These are phyloP conservation scores for Mycena kentingensis DNA, from an alignment of 768 basidiomycete species.

Conservation along the genomic window DNA sequence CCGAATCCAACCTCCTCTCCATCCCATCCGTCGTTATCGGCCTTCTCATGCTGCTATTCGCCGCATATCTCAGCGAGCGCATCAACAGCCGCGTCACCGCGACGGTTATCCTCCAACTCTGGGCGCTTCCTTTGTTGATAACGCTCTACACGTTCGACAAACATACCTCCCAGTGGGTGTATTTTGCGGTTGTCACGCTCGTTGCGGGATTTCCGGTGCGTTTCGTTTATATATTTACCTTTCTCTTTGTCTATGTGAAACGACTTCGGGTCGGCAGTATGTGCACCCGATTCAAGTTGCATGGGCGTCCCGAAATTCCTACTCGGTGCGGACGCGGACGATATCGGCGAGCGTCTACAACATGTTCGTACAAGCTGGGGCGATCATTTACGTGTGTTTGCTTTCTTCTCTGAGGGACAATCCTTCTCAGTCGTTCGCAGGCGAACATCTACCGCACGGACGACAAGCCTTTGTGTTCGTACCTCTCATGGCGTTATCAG, in stretches of 20 bases:
- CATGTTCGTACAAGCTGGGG: slow-evolving; percentile 63
- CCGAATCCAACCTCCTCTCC: slow-evolving; percentile 60
- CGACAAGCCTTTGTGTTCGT: slow-evolving; percentile 40
- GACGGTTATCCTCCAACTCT: slow-evolving; percentile 56
- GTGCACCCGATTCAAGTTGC: slow-evolving; percentile 53
- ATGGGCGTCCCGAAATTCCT: slow-evolving; percentile 63
- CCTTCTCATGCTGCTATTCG: slow-evolving; percentile 48
- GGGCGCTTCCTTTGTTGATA: slow-evolving; percentile 64
- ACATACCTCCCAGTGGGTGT: slow-evolving; percentile 56
- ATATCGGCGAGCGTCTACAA: slow-evolving; percentile 58
- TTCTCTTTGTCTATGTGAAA: slow-evolving; percentile 9
- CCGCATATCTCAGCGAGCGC: slow-evolving; percentile 54
- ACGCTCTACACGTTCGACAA: slow-evolving; percentile 53
- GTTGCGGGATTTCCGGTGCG: slow-evolving; percentile 54
- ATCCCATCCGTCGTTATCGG: slow-evolving; percentile 61
- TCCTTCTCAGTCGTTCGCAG: slow-evolving; percentile 26
- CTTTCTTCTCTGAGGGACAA: background rate
- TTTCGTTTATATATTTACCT: slow-evolving; percentile 35
- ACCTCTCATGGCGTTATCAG: no score
- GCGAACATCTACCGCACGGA: slow-evolving; percentile 58
- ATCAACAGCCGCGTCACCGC: slow-evolving; percentile 58
- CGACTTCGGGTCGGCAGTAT: slow-evolving; percentile 23
- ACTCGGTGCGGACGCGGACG: slow-evolving; percentile 55
- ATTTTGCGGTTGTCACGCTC: slow-evolving; percentile 54
- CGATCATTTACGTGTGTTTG: slow-evolving; percentile 47